Percentiles rank a stretch among this genome's conserved stretches.
phyloP scores from a whole-genome alignment of 306 rosid genomes.

The Acacia acuminata region DNA sequence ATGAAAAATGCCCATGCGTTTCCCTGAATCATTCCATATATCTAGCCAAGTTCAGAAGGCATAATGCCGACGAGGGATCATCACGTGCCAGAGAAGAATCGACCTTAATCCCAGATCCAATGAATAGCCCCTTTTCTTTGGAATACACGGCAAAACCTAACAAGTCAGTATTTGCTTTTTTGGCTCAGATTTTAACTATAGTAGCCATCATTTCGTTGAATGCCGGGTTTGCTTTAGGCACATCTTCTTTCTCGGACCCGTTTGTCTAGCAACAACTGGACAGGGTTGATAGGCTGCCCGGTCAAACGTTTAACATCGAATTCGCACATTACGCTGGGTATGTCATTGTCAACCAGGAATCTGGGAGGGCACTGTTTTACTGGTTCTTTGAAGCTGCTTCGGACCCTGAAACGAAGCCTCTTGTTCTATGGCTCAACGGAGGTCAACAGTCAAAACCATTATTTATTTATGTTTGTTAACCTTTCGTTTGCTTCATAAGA shows the following conservation, averaged over 20 bases:
- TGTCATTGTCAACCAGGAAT: slow-evolving; percentile 53
- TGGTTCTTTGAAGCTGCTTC: slow-evolving; percentile 64
- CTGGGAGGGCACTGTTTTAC: slow-evolving; percentile 72
- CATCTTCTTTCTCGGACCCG: slow-evolving; percentile 33
- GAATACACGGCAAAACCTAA: slow-evolving; percentile 28
- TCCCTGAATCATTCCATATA: no score
- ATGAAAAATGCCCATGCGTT: background rate
- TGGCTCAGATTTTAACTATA: slow-evolving; percentile 27
- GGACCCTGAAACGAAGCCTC: slow-evolving; percentile 61
- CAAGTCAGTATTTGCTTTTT: slow-evolving; percentile 21
- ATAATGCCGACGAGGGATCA: background rate
- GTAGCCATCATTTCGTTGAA: slow-evolving; percentile 10
- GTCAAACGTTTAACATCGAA: slow-evolving; percentile 52
- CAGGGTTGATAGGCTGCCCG: slow-evolving; percentile 49
- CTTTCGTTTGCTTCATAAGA: background rate
- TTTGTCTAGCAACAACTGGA: slow-evolving; percentile 51
- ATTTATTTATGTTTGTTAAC: background rate
- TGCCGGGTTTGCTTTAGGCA: background rate
- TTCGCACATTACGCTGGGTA: slow-evolving; percentile 68
- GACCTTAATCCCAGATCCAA: background rate
- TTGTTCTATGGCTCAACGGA: slow-evolving; percentile 76
- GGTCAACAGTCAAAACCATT: slow-evolving; percentile 29
- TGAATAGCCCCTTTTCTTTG: background rate
- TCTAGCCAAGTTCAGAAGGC: background rate
- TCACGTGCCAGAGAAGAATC: background rate